These are phyloP conservation scores for Fusarium duplospermum DNA, from an alignment of 2,329 filamentous ascomycete species.

Conservation along the genomic window DNA sequence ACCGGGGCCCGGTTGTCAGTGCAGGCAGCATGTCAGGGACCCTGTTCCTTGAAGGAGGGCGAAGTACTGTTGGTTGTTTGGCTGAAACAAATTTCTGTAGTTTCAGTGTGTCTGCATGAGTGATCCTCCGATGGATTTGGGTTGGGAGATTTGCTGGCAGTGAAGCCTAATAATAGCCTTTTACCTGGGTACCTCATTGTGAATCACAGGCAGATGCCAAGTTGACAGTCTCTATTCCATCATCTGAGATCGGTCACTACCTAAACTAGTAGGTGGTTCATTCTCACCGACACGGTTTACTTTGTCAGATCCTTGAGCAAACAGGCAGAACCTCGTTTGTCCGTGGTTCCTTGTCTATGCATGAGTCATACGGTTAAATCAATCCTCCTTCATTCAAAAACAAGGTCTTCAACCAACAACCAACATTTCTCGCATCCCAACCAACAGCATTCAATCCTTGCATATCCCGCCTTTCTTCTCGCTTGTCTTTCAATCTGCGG, in stretches of 20 bases:
- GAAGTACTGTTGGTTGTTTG: not conserved
- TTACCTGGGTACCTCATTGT: not conserved
- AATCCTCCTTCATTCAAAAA: not conserved
- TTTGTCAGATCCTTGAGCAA: not conserved
- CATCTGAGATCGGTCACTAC: not conserved
- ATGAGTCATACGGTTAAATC: slow-evolving; percentile 2
- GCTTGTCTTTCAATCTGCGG: not conserved
- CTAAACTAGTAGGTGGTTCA: not conserved
- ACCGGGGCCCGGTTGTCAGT: not conserved
- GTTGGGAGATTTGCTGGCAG: not conserved
- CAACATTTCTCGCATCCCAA: not conserved
- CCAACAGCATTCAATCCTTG: not conserved
- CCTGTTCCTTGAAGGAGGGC: not conserved
- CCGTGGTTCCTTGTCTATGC: not conserved
- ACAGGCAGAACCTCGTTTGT: not conserved
- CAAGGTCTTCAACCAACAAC: not conserved
- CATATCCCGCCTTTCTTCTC: not conserved
- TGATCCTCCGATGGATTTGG: not conserved
- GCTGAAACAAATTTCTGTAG: not conserved
- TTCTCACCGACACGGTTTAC: not conserved
- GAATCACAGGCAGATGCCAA: not conserved
- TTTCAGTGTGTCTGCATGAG: not conserved
- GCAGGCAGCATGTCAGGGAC: not conserved
- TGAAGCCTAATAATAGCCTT: not conserved
- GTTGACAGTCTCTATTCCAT: not conserved